These are phyloP conservation scores for Ascomycota sp. DNA, from an alignment of 2,329 filamentous ascomycete genomes.

Conservation along the genomic window DNA sequence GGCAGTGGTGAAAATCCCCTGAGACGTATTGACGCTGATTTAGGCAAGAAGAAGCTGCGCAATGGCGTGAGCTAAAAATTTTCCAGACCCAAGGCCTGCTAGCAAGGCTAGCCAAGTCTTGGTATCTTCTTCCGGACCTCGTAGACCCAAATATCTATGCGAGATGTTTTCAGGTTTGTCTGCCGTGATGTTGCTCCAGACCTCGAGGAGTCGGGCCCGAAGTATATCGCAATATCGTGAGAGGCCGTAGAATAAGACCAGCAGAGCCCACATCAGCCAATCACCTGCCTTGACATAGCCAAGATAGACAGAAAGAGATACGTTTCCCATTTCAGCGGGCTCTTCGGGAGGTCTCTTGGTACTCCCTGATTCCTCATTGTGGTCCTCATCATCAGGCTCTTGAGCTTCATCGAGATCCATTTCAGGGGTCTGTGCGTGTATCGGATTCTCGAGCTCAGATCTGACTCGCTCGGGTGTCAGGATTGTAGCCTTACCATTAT, in stretches of 20 bases:
- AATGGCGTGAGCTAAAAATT: constrained; percentile 37
- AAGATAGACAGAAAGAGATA: constrained; percentile 61
- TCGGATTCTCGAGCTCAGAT: constrained; percentile 16
- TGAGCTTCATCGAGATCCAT: constrained; percentile 4
- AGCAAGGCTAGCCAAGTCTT: constrained; percentile 57
- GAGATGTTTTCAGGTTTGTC: not conserved
- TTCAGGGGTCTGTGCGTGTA: constrained; percentile 8
- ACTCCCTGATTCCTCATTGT: constrained; percentile 5
- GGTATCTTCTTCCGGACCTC: constrained; percentile 46
- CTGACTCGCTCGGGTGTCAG: constrained; percentile 24
- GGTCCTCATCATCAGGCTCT: constrained; percentile 15
- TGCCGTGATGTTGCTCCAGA: constrained; percentile 50
- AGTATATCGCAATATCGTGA: constrained; percentile 45
- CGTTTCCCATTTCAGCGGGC: constrained; percentile 36
- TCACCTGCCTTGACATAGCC: constrained; percentile 68
- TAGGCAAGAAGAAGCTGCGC: constrained; percentile 49
- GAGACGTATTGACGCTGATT: constrained; percentile 65
- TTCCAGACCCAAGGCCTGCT: constrained; percentile 39
- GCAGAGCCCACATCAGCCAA: constrained; percentile 48
- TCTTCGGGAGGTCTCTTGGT: constrained; percentile 13
- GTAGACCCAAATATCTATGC: constrained; percentile 17
- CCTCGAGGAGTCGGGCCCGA: constrained; percentile 65
- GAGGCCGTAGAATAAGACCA: constrained; percentile 40
- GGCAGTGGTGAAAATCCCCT: constrained; percentile 51
- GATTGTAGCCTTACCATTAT: constrained; percentile 33